Conservation (phyloP, 1,284 basidiomycete species). For the Ustilago cynodontis region DNA sequence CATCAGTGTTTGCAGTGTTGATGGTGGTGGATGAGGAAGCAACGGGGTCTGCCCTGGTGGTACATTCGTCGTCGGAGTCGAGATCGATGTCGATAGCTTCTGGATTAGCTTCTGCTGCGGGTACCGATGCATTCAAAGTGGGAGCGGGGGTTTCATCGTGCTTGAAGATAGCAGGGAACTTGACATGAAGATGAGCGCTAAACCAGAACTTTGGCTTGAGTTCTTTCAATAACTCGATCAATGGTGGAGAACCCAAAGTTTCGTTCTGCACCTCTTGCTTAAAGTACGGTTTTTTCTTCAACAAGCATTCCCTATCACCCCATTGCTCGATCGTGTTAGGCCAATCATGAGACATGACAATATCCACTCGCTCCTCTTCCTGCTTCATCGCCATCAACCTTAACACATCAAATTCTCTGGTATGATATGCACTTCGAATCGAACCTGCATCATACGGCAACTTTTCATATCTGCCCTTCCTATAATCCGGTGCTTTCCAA, state of each 20-base stretch:
- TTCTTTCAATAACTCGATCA: conserved; percentile 81
- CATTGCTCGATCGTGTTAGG: conserved; percentile 86
- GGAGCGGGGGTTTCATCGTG: conserved; percentile 9
- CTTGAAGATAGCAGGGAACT: conserved; percentile 70
- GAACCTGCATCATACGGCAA: conserved; percentile 78
- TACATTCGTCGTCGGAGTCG: conserved; percentile 38
- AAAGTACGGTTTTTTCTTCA: conserved; percentile 86
- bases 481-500: conserved; percentile 85
- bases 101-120: conserved; percentile 37
- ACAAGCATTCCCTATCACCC: conserved; percentile 78
- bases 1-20: background rate
- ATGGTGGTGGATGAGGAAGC: background rate
- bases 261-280: conserved; percentile 76
- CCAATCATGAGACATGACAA: conserved; percentile 98
- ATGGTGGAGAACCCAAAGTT: conserved; percentile 88
- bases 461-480: conserved; percentile 72
- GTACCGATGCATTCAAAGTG: too few species aligned
- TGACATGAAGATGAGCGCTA: conserved; percentile 90
- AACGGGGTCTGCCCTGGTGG: background rate
- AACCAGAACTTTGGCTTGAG: conserved; percentile 94
- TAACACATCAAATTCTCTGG: conserved; percentile 85
- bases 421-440: conserved; percentile 90
- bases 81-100: conserved; percentile 54
- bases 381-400: conserved; percentile 81
- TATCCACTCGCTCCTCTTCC: conserved; percentile 71